Evolutionary conservation across 192 early-diverging fungal species (phyloP).

Genomic region (Backusella morwellensis): DNA sequence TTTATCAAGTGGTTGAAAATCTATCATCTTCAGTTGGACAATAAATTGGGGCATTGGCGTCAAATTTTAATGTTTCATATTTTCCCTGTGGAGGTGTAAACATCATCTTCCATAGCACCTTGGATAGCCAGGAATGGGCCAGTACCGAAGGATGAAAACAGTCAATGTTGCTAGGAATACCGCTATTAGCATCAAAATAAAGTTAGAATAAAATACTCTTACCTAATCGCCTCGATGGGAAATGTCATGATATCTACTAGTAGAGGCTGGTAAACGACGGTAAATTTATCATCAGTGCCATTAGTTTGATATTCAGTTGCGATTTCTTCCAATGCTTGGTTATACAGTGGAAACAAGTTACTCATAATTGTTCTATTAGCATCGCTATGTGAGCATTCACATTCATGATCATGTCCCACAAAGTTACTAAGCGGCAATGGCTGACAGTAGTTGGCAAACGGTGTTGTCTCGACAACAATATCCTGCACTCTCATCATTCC

Average conservation of each 20-base stretch:
- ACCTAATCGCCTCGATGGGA: conserved; percentile 40
- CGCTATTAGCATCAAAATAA: not conserved
- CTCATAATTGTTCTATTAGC: conserved; percentile 45
- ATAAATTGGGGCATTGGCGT: conserved; percentile 14
- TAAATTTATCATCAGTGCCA: conserved; percentile 31
- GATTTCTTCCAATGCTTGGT: conserved; percentile 39
- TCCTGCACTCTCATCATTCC: conserved; percentile 27
- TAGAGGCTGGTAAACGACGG: conserved; percentile 47
- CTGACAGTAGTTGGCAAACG: conserved; percentile 25
- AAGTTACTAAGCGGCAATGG: conserved; percentile 31
- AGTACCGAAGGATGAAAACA: conserved; percentile 57
- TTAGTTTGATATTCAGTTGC: conserved; percentile 27
- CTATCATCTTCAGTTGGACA: conserved; percentile 27
- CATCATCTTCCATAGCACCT: conserved; percentile 23
- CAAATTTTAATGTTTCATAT: not conserved
- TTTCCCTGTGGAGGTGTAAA: not conserved
- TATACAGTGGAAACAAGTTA: conserved; percentile 38
- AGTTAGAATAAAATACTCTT: not conserved
- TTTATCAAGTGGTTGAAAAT: not conserved
- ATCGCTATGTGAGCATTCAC: conserved; percentile 32
- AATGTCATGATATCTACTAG: conserved; percentile 36
- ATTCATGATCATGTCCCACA: conserved; percentile 32
- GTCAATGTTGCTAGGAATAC: conserved; percentile 40
- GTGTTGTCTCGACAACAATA: conserved; percentile 36
- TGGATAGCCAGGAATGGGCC: conserved; percentile 33